Evolutionary conservation across 257 asterid genomes (phyloP), one percentile per base, ranked within the genome.

Genomic region (Nicotiana noctiflora): DNA sequence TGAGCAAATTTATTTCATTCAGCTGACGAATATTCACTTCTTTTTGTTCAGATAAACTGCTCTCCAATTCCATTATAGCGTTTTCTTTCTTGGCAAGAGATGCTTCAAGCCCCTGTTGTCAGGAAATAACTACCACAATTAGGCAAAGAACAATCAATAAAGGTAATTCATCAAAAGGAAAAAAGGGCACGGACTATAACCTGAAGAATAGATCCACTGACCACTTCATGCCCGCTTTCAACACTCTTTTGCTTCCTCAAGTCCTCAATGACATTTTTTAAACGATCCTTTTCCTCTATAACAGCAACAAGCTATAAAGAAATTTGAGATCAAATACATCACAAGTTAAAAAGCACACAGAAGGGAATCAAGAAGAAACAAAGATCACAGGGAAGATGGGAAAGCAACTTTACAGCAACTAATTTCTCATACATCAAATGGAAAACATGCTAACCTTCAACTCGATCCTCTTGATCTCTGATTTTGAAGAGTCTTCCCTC

Each of bases 31-130:
- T 83, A 83, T 86, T 90, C 77, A 81, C 84, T 70, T 89, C 90
- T 77, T 83, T 91, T 78, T 86, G 86, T 81, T 91, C 97, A 64
- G 87, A 81, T 83, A 94, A 87, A 83, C 86, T 91, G 87, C 82
- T 89, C 81, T 92, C 93, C 37, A 96, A 92, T 81, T 94, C 97
- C 84, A 78, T 89, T 82, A 87, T 87, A 88, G 85, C 90, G 85
- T 80, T 88, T 85, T 94, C 99, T 87, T 92, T 94, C 92, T 86
- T 84, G 46, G 86, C 89, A 80, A 91, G 90, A 79, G 93, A 88
- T 84, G 88, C 87, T 85, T 95, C 97, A 87, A 95, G 96, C 88
- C 91, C 96, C 99, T 93, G 92, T 80, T 74, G 70, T 83, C 86
- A 65, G 77, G 76, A 68, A 82, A 68, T 27, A 52, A 64, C 60